phyloP scores from a whole-genome alignment of 345 rosid genomes.

The Brassica juncea region DNA sequence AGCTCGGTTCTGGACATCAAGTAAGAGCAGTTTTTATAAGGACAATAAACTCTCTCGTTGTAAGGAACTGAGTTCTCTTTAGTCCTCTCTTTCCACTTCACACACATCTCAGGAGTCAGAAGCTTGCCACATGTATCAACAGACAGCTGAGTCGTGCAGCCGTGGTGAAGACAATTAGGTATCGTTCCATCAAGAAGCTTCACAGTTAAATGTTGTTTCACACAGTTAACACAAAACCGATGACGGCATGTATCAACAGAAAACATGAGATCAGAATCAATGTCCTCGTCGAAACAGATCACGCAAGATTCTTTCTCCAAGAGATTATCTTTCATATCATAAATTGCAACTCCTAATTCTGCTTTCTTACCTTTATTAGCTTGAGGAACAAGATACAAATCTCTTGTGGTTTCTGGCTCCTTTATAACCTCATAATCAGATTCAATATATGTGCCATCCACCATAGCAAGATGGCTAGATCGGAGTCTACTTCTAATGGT shows the following conservation, averaged over 20 bases:
- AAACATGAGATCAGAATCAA: too few relatives aligned
- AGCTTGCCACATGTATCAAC: neutral
- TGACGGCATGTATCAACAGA: too few relatives aligned
- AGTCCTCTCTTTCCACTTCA: neutral
- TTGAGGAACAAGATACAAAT: neutral
- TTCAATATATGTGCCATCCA: neutral
- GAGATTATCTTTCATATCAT: neutral
- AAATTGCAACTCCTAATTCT: neutral
- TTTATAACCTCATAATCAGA: neutral
- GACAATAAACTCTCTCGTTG: neutral
- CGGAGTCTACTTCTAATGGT: neutral
- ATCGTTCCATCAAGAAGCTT: neutral
- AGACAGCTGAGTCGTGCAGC: neutral
- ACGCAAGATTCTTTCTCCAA: neutral
- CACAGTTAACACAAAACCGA: too few relatives aligned
- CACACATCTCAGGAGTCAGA: neutral
- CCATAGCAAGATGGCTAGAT: neutral
- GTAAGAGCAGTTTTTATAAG: neutral
- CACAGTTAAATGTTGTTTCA: too few relatives aligned
- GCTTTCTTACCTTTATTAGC: neutral
- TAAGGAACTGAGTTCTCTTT: neutral
- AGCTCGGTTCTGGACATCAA: neutral
- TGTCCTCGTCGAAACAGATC: too few relatives aligned
- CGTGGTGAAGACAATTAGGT: neutral
- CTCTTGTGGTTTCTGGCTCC: neutral